Percentiles rank a stretch among this genome's conserved stretches.
These are phyloP conservation scores for Dothideomycetes sp. DNA, from an alignment of 2,329 filamentous ascomycete genomes.

Conservation along the genomic window DNA sequence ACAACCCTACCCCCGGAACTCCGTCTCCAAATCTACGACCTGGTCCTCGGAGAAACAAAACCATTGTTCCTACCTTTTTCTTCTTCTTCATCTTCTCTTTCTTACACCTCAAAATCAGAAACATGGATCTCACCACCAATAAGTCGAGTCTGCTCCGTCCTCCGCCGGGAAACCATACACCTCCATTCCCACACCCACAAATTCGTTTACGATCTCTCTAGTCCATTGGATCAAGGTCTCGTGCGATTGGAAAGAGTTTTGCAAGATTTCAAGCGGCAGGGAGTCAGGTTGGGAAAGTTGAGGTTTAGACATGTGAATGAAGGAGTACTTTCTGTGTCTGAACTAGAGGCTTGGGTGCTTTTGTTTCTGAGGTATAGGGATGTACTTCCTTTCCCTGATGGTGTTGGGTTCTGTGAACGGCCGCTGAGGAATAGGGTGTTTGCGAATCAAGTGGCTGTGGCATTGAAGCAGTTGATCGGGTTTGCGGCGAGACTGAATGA, in stretches of 20 bases:
- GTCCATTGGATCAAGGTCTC: not conserved
- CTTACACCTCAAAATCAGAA: not conserved
- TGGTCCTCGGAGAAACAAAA: no score
- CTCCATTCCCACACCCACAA: not conserved
- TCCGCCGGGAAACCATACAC: not conserved
- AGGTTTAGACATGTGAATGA: not conserved
- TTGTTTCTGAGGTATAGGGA: not conserved
- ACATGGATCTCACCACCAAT: not conserved
- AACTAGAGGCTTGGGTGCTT: not conserved
- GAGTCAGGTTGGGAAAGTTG: not conserved
- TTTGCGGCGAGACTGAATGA: not conserved
- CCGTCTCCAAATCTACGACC: slow-evolving; percentile 3
- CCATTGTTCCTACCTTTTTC: not conserved
- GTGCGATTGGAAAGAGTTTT: not conserved
- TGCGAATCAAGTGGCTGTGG: not conserved
- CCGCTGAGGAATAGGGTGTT: not conserved
- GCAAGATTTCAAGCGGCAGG: not conserved
- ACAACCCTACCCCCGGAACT: slow-evolving; percentile 3
- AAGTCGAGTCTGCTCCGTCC: not conserved
- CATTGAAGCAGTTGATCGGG: not conserved
- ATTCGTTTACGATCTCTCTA: slow-evolving; percentile 4
- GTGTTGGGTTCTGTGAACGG: not conserved
- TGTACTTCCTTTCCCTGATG: not conserved
- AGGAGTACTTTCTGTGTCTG: not conserved
- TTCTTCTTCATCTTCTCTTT: not conserved